Evolutionary conservation across 345 rosid genomes (phyloP).

Genomic region (Rhodomyrtus tomentosa): DNA sequence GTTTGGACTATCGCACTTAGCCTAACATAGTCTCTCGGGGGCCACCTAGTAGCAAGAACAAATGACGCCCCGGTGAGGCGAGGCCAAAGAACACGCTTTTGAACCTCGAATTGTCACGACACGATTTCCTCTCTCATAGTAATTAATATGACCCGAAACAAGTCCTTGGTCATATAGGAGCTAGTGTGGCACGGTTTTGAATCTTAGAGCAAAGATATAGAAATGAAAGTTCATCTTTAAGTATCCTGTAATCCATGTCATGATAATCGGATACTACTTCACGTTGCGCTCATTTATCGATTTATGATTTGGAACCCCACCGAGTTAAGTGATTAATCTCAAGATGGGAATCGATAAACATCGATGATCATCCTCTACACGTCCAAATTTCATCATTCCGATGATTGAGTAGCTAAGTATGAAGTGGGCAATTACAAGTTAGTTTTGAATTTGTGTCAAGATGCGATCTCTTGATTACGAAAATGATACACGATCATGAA

Average conservation of each 20-base stretch:
- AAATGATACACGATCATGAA: no score
- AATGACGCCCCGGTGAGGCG: no score
- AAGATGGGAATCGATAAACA: no score
- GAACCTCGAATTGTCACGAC: no score
- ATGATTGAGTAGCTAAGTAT: no score
- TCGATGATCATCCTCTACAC: neutral
- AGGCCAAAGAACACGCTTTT: no score
- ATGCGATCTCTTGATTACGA: no score
- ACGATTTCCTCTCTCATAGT: no score
- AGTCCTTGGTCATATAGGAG: neutral
- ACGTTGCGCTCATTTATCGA: neutral
- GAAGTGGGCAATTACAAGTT: neutral
- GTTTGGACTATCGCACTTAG: neutral
- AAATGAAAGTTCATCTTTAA: neutral
- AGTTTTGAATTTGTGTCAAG: no score
- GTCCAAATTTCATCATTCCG: neutral
- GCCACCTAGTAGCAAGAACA: no score
- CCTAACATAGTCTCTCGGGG: neutral
- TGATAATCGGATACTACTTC: neutral
- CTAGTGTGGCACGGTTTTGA: neutral
- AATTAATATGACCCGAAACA: no score
- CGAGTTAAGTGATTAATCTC: no score
- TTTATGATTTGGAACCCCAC: neutral
- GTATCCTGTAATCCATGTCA: neutral
- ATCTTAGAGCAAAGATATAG: neutral